A percentile compares a stretch with the other conserved stretches of the same genome.
Evolutionary conservation across 306 rosid genomes (phyloP).

Genomic region (Gleditsia sinensis): DNA sequence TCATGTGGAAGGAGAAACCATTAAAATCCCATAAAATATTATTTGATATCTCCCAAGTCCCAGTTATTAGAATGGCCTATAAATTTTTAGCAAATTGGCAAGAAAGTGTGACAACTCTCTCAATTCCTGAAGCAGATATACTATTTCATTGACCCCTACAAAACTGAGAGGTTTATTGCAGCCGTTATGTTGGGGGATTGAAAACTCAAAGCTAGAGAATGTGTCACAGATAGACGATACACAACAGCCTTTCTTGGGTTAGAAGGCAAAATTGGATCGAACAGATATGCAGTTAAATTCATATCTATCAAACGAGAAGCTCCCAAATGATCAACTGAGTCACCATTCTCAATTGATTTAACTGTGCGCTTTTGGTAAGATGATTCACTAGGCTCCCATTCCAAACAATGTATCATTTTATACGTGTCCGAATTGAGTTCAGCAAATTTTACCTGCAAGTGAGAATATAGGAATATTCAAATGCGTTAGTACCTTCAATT

Average conservation of each 20-base stretch:
- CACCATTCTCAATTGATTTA: constrained; percentile 69
- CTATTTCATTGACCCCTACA: neutral
- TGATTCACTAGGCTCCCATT: constrained; percentile 93
- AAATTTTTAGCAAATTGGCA: constrained; percentile 13
- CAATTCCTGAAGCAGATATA: neutral
- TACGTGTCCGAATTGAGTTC: constrained; percentile 85
- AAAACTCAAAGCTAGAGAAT: constrained; percentile 86
- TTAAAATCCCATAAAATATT: constrained; percentile 1
- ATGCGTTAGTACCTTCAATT: constrained; percentile 29
- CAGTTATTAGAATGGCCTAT: neutral
- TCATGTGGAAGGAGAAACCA: constrained; percentile 23
- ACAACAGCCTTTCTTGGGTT: constrained; percentile 92
- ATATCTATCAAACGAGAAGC: constrained; percentile 87
- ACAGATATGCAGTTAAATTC: constrained; percentile 80
- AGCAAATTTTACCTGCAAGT: constrained; percentile 89
- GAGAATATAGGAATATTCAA: constrained; percentile 38
- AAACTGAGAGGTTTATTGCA: neutral
- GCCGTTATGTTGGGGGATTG: neutral
- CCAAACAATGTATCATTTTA: constrained; percentile 95
- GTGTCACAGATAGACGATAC: constrained; percentile 90
- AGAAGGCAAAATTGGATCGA: constrained; percentile 83
- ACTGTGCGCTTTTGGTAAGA: constrained; percentile 67
- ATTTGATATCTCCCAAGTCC: constrained; percentile 17
- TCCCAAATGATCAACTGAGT: constrained; percentile 71
- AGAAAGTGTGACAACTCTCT: constrained; percentile 14